Evolutionary conservation across 163 green algal genomes (phyloP).

Genomic region (Chloromonas sp.): DNA sequence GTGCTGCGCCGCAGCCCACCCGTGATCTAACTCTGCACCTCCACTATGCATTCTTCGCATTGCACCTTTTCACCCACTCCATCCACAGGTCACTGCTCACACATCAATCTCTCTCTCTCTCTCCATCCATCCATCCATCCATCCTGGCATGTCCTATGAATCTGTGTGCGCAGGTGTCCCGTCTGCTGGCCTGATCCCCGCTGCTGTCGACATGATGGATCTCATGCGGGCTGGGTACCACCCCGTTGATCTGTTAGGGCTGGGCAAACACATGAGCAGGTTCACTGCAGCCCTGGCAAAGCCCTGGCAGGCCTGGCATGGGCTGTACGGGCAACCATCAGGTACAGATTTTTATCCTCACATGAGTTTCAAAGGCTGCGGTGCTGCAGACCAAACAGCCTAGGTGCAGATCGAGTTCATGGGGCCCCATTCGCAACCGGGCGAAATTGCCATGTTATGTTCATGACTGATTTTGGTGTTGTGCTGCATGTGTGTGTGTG

Average conservation of each 20-base stretch:
- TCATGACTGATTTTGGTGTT: too few species aligned
- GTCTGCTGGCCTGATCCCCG: too few species aligned
- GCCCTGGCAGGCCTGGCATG: slow-evolving; percentile 24
- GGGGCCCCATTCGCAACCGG: too few species aligned
- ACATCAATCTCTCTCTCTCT: neutral
- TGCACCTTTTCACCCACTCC: too few species aligned
- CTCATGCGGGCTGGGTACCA: slow-evolving; percentile 51
- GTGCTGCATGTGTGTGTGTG: neutral
- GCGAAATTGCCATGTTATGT: too few species aligned
- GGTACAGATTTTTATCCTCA: neutral
- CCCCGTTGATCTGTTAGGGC: slow-evolving; percentile 54
- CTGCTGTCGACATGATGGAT: slow-evolving; percentile 15
- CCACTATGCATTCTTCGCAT: too few species aligned
- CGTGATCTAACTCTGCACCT: too few species aligned
- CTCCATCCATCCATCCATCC: neutral
- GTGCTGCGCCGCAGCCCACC: too few species aligned
- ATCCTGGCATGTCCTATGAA: slow-evolving; percentile 8
- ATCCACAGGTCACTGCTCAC: too few species aligned
- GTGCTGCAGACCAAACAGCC: too few species aligned
- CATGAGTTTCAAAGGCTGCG: neutral
- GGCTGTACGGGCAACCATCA: slow-evolving; percentile 11
- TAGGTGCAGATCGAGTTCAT: too few species aligned
- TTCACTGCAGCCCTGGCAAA: slow-evolving; percentile 33
- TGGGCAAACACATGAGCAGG: slow-evolving; percentile 25
- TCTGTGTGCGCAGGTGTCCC: too few species aligned